Base-by-base conservation (phyloP, 768 basidiomycete genomes). In the Stropharia rugosoannulata region DNA sequence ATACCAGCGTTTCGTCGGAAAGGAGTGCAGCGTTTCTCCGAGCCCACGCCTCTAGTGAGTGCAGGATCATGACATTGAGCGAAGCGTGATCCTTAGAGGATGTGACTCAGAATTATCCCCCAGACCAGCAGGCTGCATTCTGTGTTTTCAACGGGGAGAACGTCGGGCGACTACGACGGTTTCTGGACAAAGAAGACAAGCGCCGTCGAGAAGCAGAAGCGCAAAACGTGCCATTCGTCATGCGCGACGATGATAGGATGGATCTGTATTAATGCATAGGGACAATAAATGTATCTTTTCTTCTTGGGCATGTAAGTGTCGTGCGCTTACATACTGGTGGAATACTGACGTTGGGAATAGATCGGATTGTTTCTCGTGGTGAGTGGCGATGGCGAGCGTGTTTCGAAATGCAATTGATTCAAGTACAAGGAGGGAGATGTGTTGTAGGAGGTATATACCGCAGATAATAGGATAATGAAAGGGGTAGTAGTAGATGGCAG, bases 91-190 rank as follows among this genome's bases (percentile, higher is more conserved):
- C 45, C 62, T 58, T 50, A 42, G 59, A 52, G 55, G 40, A 48
- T 62, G 51, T 60, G 54, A 60, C 53, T 45, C 59, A 93, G 91
- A 77, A 80, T 32, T 80, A 82, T 67, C 84, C 86, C 62, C 73
- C 75, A 18, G 82, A 84, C 66, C 90, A 93, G 64, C 76, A 79
- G 62, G 77, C 82, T 0, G 82, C 83, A 6, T 95, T 89, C 69
- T 85, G 89, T 60, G 93, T 93, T 38, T 96, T 91, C 67, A 87
- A 79, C 29, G 88, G 87, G 19, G 71, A 78, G 48, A 90, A 88
- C 40, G 75, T 97, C 9, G 64, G 58, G 11, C 78, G 78, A 2
- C 73, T 97, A 11, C 75, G 88, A 43, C 68, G 69, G 25, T 93
- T 90, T 68, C 68, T 96, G 61, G 84, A 89, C 68, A 87, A 89